Conservation (phyloP, 2,329 filamentous ascomycete genomes). For the Pseudomassariella vexata region DNA sequence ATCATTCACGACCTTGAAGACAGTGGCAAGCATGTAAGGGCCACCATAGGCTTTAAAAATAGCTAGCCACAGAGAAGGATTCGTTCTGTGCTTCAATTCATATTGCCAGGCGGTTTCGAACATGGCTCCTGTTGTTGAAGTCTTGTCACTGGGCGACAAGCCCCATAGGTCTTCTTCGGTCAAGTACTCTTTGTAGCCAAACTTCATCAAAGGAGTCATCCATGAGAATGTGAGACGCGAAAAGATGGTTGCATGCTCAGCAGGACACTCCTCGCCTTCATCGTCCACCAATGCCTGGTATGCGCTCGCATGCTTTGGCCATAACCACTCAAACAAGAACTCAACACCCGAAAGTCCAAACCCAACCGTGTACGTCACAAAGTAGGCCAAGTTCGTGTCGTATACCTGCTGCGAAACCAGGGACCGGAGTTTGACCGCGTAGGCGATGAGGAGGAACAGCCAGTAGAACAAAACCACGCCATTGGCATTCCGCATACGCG, state of each 20-base stretch:
- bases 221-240: constrained; percentile 91
- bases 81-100: constrained; percentile 61
- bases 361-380: constrained; percentile 67
- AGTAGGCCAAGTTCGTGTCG: constrained; percentile 62
- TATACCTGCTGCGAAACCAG: constrained; percentile 74
- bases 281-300: constrained; percentile 55
- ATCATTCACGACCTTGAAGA: constrained; percentile 90
- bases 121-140: constrained; percentile 61
- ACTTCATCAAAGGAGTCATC: constrained; percentile 98
- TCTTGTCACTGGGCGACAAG: constrained; percentile 73
- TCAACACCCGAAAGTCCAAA: constrained; percentile 64
- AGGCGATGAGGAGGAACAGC: constrained; percentile 75
- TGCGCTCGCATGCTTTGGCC: constrained; percentile 67
- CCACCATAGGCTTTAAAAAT: constrained; percentile 79
- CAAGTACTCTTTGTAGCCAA: constrained; percentile 84
- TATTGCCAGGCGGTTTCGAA: constrained; percentile 73
- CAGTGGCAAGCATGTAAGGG: constrained; percentile 72
- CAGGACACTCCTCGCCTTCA: constrained; percentile 54
- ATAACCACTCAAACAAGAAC: constrained; percentile 78
- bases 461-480: constrained; percentile 89
- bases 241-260: constrained; percentile 91
- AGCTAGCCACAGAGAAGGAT: constrained; percentile 82
- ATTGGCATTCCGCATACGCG: constrained; percentile 76
- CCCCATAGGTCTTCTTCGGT: constrained; percentile 97
- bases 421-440: constrained; percentile 79